Percentiles rank a stretch among this genome's conserved stretches.
phyloP scores from a whole-genome alignment of 352 stramenopile species.

The Phytophthora podocarpi region DNA sequence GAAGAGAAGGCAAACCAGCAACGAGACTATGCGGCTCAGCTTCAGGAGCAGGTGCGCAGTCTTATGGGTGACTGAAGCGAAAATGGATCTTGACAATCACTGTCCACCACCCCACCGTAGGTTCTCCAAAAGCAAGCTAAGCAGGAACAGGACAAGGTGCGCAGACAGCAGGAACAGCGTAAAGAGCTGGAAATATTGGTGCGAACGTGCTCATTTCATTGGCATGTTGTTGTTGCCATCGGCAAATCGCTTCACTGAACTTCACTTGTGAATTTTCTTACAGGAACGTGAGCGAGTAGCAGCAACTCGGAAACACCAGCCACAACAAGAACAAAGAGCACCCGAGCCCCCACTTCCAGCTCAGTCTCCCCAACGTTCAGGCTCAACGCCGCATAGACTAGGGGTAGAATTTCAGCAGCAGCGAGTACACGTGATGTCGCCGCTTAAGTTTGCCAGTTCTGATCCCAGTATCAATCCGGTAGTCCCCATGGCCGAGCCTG shows the following conservation, averaged over 20 bases:
- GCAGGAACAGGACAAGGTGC: conserved; percentile 47
- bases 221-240: too few relatives aligned
- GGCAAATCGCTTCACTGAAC: background rate
- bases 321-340: conserved; percentile 9
- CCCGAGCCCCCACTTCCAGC: background rate
- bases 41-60: conserved; percentile 59
- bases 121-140: conserved; percentile 56
- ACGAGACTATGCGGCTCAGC: conserved; percentile 66
- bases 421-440: background rate
- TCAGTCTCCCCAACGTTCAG: background rate
- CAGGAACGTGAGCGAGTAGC: conserved; percentile 21
- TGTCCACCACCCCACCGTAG: background rate
- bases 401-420: conserved; percentile 5
- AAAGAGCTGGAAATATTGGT: conserved; percentile 52
- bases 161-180: conserved; percentile 51
- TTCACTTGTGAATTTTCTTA: background rate
- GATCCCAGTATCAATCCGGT: background rate
- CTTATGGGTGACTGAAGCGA: background rate
- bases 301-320: conserved; percentile 19
- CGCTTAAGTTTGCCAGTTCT: background rate
- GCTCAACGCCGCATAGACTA: background rate
- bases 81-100: background rate
- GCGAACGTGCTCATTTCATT: background rate
- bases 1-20: conserved; percentile 60
- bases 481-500: background rate